These are phyloP conservation scores for Metschnikowia dekortorum DNA, from an alignment of 805 yeast genomes.

Conservation along the genomic window DNA sequence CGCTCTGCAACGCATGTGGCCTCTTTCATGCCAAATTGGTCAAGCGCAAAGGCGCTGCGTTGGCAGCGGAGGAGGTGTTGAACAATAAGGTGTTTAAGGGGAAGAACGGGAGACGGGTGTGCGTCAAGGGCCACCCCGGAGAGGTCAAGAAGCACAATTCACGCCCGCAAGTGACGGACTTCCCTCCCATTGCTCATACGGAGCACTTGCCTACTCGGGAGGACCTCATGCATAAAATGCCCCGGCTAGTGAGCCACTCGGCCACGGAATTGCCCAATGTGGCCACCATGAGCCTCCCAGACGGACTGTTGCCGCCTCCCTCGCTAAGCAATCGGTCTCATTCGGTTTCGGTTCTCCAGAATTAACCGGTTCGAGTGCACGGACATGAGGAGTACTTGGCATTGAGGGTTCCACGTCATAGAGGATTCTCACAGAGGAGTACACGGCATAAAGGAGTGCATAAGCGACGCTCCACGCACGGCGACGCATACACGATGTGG, in stretches of 20 bases:
- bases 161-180: conserved; percentile 7
- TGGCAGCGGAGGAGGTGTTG: conserved; percentile 35
- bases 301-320: conserved; percentile 2
- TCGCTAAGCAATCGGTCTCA: conserved; percentile 1
- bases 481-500: background rate
- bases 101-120: conserved; percentile 39
- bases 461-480: background rate
- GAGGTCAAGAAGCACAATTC: conserved; percentile 2
- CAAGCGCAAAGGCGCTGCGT: conserved; percentile 26
- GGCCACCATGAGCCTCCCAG: background rate
- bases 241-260: background rate
- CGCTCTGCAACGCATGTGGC: conserved; percentile 42
- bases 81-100: conserved; percentile 42
- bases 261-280: background rate
- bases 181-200: conserved; percentile 9
- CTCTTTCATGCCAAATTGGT: conserved; percentile 40
- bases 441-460: background rate
- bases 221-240: background rate
- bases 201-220: background rate
- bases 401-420: background rate
- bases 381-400: background rate
- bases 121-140: conserved; percentile 24
- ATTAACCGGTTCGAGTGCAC: background rate
- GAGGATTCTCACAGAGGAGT: background rate
- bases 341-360: conserved; percentile 1